Base-by-base conservation (phyloP, 768 basidiomycete species). In the Leccinum variicolor region DNA sequence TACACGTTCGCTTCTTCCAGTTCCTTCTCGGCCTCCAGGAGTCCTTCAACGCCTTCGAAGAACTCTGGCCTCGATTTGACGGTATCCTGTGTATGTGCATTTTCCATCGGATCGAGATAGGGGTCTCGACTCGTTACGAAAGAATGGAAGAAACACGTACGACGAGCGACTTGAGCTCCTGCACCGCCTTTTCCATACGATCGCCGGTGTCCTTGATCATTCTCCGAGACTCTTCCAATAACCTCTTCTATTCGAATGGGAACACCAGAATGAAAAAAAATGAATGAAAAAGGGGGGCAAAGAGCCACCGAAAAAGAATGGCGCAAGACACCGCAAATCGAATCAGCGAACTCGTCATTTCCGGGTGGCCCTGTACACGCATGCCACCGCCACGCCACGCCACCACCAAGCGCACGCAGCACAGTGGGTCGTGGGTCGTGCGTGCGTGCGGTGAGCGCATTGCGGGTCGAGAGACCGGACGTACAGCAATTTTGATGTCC, bases 191-290 rank as follows among this genome's bases (percentile, higher is more conserved):
- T 49, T 77, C 82, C n/a, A 92, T 74, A 49, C 88, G 81, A 54
- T 70, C 78, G 55, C 76, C 74, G 21, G 86, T 80, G 67, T 93
- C 90, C 52, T 74, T 73, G 58, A 93, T 81, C 92, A 95, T 92
- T 78, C 84, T 91, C 60, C 83, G 75, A 45, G 87, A 86, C 76
- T 95, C 92, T 56, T 89, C 85, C 50, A 86, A 73, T 75, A 92
- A 76, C 66, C 79, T 82, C 54, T 71, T 77, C 90, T 92, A 57
- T 56, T 57, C 47, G 52, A 50, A 61, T 13, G 28, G 53, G 10
- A 47, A 19, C 41, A 19, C 52, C 56, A 41, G 31, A 48, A 48
- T 46, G 19, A 45, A 23, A 45, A 43, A 11, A 21, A n/a, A n/a
- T n/a, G n/a, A n/a, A 23, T 23, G 23, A 23, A 23, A 46, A 8